Percentiles rank a stretch among this genome's conserved stretches.
Conservation (phyloP, 768 basidiomycete genomes). For the Amanita rubescens region DNA sequence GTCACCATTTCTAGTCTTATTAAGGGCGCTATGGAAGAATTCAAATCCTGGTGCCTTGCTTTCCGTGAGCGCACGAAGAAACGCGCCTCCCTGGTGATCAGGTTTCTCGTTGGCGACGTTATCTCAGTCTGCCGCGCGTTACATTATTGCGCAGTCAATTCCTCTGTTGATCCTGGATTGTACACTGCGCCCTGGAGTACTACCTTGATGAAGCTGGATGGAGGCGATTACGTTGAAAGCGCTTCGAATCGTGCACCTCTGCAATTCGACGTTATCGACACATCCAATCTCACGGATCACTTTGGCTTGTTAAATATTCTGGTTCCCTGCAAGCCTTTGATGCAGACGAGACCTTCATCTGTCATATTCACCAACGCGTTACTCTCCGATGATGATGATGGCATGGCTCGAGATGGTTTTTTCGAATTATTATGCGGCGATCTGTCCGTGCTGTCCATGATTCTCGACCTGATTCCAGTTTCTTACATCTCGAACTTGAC, state of each 20-base stretch:
- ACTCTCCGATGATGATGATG: slow-evolving; percentile 14
- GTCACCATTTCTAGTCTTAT: slow-evolving; percentile 18
- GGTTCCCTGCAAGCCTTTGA: slow-evolving; percentile 28
- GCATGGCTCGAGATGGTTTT: slow-evolving; percentile 25
- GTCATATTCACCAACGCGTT: slow-evolving; percentile 38
- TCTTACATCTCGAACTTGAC: slow-evolving; percentile 34
- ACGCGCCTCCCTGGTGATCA: slow-evolving; percentile 19
- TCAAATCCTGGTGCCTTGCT: slow-evolving; percentile 24
- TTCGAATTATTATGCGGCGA: slow-evolving; percentile 27
- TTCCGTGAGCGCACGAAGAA: slow-evolving; percentile 17
- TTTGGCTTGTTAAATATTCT: slow-evolving; percentile 41
- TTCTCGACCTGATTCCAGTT: slow-evolving; percentile 35
- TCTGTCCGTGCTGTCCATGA: slow-evolving; percentile 30
- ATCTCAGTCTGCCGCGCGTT: slow-evolving; percentile 32
- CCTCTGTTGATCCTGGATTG: slow-evolving; percentile 18
- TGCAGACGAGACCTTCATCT: slow-evolving; percentile 21
- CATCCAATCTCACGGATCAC: slow-evolving; percentile 43
- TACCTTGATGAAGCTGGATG: slow-evolving; percentile 22
- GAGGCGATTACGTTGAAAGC: slow-evolving; percentile 21
- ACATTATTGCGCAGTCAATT: slow-evolving; percentile 12
- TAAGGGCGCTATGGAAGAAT: slow-evolving; percentile 24
- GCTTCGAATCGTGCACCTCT: slow-evolving; percentile 21
- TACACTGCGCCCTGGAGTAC: slow-evolving; percentile 30
- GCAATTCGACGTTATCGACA: slow-evolving; percentile 39
- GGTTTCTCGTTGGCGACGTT: slow-evolving; percentile 35